phyloP scores from a whole-genome alignment of 371 early-diverging fungal genomes.

The Ecytonucleospora hepatopenaei region DNA sequence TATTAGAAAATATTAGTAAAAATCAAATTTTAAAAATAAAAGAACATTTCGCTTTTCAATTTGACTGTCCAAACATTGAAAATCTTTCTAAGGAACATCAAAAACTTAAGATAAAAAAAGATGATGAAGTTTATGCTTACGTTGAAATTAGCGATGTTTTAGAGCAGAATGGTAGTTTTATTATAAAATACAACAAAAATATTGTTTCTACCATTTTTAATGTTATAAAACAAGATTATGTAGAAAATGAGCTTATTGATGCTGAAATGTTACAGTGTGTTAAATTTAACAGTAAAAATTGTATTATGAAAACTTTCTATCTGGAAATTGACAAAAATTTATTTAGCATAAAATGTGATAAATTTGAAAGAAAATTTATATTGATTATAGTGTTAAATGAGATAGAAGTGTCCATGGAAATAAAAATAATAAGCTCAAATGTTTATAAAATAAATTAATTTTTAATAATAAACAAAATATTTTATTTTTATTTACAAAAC shows the following conservation, averaged over 20 bases:
- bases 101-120: background rate
- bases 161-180: background rate
- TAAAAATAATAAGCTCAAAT: background rate
- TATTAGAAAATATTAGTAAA: background rate
- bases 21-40: background rate
- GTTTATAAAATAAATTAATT: background rate
- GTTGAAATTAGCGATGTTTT: background rate
- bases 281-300: background rate
- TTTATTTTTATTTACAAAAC: background rate
- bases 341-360: slow-evolving; percentile 2
- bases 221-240: background rate
- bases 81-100: background rate
- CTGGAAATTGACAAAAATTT: background rate
- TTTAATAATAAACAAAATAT: background rate
- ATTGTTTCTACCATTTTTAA: background rate
- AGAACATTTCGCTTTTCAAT: background rate
- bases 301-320: background rate
- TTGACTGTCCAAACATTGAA: background rate
- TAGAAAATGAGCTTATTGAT: slow-evolving; percentile 2
- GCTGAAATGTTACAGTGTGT: background rate
- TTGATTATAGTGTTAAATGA: slow-evolving; percentile 2
- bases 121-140: background rate
- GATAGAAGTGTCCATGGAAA: background rate
- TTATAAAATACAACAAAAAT: background rate
- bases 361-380: slow-evolving; percentile 1